These are phyloP conservation scores for Solanum sitiens DNA, from an alignment of 257 asterid genomes.

Conservation along the genomic window DNA sequence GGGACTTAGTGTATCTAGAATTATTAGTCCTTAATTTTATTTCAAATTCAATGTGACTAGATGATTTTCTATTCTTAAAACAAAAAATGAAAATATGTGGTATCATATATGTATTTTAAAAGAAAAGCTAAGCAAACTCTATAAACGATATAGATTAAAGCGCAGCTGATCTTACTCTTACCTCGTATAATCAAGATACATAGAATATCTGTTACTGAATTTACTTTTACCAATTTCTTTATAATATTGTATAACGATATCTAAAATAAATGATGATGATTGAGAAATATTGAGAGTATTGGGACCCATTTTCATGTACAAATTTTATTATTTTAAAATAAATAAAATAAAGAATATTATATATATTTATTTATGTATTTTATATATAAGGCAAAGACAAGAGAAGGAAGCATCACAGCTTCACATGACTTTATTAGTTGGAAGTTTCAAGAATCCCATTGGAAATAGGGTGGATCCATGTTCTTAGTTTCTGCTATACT, in stretches of 20 bases:
- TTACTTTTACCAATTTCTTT: background rate
- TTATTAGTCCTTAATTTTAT: background rate
- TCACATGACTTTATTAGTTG: constrained; percentile 64
- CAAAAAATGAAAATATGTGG: background rate
- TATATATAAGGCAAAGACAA: constrained; percentile 7
- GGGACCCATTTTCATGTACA: background rate
- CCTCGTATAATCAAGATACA: too few species aligned
- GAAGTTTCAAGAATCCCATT: constrained; percentile 25
- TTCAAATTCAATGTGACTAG: background rate
- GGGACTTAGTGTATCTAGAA: background rate
- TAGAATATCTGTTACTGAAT: background rate
- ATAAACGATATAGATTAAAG: background rate
- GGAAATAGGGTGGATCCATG: constrained; percentile 55
- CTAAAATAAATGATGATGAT: background rate
- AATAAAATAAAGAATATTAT: background rate
- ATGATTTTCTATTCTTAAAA: background rate
- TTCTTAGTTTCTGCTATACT: constrained; percentile 20
- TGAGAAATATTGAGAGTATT: background rate
- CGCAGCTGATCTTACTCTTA: background rate
- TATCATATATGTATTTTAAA: background rate
- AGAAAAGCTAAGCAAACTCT: background rate
- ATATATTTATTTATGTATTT: too few species aligned
- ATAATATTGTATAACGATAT: too few species aligned
- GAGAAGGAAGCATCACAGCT: constrained; percentile 30
- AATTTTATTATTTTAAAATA: background rate